phyloP scores from a whole-genome alignment of 768 basidiomycete species.

The Podaxis mareebaensis region DNA sequence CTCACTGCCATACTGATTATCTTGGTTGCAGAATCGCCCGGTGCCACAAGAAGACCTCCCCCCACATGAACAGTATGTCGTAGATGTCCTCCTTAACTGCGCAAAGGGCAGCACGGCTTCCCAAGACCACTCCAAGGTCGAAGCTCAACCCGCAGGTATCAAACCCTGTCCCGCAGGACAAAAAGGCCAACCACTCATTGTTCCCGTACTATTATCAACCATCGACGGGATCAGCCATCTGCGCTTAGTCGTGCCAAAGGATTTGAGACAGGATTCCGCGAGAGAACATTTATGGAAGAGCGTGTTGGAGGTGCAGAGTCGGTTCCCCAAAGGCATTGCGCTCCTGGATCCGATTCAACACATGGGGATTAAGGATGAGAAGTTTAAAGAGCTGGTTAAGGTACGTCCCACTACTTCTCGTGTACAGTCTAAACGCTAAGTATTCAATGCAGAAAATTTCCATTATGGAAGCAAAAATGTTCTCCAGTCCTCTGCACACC shows the following conservation, averaged over 20 bases:
- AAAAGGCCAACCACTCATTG: conserved; percentile 81
- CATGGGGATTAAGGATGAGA: conserved; percentile 95
- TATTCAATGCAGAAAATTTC: conserved; percentile 74
- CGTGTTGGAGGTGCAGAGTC: conserved; percentile 84
- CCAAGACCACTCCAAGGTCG: conserved; percentile 55
- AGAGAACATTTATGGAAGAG: conserved; percentile 90
- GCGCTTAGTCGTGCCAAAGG: conserved; percentile 87
- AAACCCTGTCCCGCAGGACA: conserved; percentile 71
- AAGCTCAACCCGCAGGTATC: conserved; percentile 67
- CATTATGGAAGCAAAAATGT: conserved; percentile 84
- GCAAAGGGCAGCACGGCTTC: conserved; percentile 59
- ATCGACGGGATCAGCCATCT: conserved; percentile 85
- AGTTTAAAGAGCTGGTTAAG: conserved; percentile 84
- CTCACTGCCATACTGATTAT: not conserved
- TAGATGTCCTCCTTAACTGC: conserved; percentile 89
- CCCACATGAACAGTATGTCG: conserved; percentile 88
- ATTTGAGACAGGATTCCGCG: conserved; percentile 72
- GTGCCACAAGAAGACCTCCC: conserved; percentile 70
- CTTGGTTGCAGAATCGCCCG: conserved; percentile 54
- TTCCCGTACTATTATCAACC: conserved; percentile 87
- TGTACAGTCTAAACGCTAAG: not conserved
- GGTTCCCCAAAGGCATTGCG: conserved; percentile 86
- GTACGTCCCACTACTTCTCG: conserved; percentile 38
- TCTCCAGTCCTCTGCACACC: conserved; percentile 73
- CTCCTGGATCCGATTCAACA: conserved; percentile 91